These are phyloP conservation scores for Akebia trifoliata DNA, from an alignment of 164 flowering plant species.

Conservation along the genomic window DNA sequence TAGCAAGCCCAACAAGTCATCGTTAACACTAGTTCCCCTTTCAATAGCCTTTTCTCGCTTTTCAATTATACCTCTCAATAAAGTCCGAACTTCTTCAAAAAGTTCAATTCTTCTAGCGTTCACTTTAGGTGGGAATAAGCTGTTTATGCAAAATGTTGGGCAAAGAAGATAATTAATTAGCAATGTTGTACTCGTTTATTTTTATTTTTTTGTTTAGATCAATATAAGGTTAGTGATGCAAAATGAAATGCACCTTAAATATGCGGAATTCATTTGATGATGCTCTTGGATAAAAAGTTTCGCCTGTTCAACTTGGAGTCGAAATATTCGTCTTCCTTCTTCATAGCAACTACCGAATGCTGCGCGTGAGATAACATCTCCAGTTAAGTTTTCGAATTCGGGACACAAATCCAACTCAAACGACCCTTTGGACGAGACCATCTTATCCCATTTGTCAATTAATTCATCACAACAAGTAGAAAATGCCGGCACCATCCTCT, in stretches of 20 bases:
- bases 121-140: conserved; percentile 17
- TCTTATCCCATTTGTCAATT: not conserved
- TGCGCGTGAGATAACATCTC: not conserved
- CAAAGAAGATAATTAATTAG: not conserved
- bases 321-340: not conserved
- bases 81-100: conserved; percentile 7
- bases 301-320: not conserved
- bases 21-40: not conserved
- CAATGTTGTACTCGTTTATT: no score
- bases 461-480: not conserved
- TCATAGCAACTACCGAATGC: not conserved
- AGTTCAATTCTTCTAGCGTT: conserved; percentile 16
- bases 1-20: conserved; percentile 18
- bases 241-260: not conserved
- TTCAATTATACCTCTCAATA: conserved; percentile 10
- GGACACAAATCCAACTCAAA: not conserved
- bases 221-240: not conserved
- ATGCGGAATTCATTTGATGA: no score
- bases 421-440: not conserved
- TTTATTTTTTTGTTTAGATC: not conserved
- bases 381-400: not conserved
- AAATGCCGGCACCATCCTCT: not conserved
- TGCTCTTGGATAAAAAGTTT: not conserved
- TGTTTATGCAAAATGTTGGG: not conserved
- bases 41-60: conserved; percentile 12